Conservation (phyloP, 192 early-diverging fungal genomes). For the Haplosporangium gracile region DNA sequence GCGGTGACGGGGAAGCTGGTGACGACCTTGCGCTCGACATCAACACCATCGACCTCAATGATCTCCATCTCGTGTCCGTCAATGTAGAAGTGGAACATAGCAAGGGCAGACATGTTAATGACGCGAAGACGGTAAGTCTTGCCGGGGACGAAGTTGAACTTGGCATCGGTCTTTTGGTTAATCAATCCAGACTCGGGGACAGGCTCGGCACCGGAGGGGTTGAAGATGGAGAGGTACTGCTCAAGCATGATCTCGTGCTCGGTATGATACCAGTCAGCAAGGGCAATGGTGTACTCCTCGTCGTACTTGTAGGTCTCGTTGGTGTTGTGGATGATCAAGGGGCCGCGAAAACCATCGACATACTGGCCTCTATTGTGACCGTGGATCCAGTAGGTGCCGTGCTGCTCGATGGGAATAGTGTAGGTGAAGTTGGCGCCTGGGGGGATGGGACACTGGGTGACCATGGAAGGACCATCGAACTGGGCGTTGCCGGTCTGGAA, state of each 20-base stretch:
- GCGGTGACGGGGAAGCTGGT: constrained; percentile 71
- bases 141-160: constrained; percentile 74
- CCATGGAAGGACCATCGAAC: constrained; percentile 78
- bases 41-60: constrained; percentile 86
- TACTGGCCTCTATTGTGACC: constrained; percentile 80
- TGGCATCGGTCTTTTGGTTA: constrained; percentile 65
- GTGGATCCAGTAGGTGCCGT: constrained; percentile 91
- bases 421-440: constrained; percentile 77
- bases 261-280: constrained; percentile 84
- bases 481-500: constrained; percentile 81
- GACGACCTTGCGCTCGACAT: constrained; percentile 68
- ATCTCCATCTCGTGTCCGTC: constrained; percentile 83
- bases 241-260: constrained; percentile 65
- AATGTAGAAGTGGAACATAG: constrained; percentile 83
- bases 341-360: constrained; percentile 82
- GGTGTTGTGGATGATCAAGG: constrained; percentile 77
- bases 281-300: constrained; percentile 72
- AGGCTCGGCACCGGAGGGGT: constrained; percentile 75
- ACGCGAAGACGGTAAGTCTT: constrained; percentile 89
- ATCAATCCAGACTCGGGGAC: constrained; percentile 78
- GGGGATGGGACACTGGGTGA: constrained; percentile 86
- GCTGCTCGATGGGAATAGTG: constrained; percentile 72
- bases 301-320: constrained; percentile 75
- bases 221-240: constrained; percentile 73
- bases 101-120: constrained; percentile 84